Base-by-base conservation (phyloP, 2,329 filamentous ascomycete genomes). In the Penicillium sp. region DNA sequence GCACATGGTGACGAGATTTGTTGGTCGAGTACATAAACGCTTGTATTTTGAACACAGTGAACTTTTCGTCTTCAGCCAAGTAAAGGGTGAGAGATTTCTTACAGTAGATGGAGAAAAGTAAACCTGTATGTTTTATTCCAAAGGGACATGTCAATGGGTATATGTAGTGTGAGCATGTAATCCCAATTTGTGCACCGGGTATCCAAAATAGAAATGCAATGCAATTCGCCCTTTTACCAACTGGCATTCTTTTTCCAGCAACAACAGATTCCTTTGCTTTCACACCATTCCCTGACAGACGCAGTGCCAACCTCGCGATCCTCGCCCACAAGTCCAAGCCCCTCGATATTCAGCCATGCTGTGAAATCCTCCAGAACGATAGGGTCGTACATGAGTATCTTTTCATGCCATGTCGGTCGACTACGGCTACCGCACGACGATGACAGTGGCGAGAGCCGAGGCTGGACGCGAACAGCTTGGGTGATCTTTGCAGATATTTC, bases 351-450 rank as follows among this genome's bases (percentile, higher is more conserved):
- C 17, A 97, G 76, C 89, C 92, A 97, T 0, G 79, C 76, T 0
- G 93, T 84, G 15, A 99, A 78, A 63, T 97, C 92, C 74, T 97
- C 93, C 0, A 97, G 75, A 1, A 94, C 82, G 43, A 99, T 89
- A 0, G 93, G 91, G 67, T 97, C 93, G 71, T 95, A 97, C 71
- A 97, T 85, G 6, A 97, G 80, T 47, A 99, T 97, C 76, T 92
- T 95, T 75, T 97, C 91, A 66, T 95, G 82, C 90, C 93, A 97
- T 2, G 85, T 91, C 3, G 80, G 81, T 3, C 71, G 69, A 6
- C 67, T 71, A 7, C 72, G 70, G 56, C 81, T 71, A 9, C 72
- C 74, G 2, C 74, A 73, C 6, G 74, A 51, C 23, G 56, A 54
- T 17, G 62, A 59, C 6, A 50, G 54, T 2, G 51, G 49, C 9